A percentile compares a stretch with the other conserved stretches of the same genome.
Evolutionary conservation across 306 rosid genomes (phyloP).

Genomic region (Inga oerstediana): DNA sequence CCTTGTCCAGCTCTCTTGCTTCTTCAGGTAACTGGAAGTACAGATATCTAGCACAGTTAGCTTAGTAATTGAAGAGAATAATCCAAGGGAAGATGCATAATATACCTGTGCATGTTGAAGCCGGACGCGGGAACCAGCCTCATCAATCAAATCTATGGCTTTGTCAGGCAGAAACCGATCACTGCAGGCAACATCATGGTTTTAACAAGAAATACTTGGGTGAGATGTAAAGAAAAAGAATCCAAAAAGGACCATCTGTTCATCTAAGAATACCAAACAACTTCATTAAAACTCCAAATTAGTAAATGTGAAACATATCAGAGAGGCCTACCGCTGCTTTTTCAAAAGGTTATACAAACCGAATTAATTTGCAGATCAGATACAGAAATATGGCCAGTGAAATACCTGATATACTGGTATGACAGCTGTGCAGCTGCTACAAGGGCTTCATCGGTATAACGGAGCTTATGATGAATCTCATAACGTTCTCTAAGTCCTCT

Average conservation of each 20-base stretch:
- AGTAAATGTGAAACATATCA: not conserved
- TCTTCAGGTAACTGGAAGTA: constrained; percentile 82
- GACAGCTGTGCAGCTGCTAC: constrained; percentile 91
- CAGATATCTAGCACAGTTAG: constrained; percentile 29
- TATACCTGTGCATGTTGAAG: constrained; percentile 92
- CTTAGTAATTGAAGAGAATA: constrained; percentile 6
- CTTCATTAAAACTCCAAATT: constrained; percentile 15
- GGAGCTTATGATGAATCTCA: constrained; percentile 97
- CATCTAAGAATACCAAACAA: not conserved
- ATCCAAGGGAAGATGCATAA: not conserved
- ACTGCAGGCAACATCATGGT: constrained; percentile 44
- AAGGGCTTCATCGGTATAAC: constrained; percentile 88
- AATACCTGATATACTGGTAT: constrained; percentile 91
- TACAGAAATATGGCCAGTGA: not conserved
- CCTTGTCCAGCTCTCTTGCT: constrained; percentile 88
- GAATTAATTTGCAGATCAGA: not conserved
- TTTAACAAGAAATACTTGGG: constrained; percentile 20
- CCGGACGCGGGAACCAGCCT: constrained; percentile 95
- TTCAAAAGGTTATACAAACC: constrained; percentile 11
- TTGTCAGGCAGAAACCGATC: constrained; percentile 96
- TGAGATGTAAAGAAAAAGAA: not conserved
- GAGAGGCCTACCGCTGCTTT: not conserved
- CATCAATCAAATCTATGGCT: constrained; percentile 94
- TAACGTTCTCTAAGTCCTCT: constrained; percentile 94
- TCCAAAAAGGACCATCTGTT: constrained; percentile 1